These are phyloP conservation scores for Cladophialophora chaetospira DNA, from an alignment of 2,329 filamentous ascomycete species.

Conservation along the genomic window DNA sequence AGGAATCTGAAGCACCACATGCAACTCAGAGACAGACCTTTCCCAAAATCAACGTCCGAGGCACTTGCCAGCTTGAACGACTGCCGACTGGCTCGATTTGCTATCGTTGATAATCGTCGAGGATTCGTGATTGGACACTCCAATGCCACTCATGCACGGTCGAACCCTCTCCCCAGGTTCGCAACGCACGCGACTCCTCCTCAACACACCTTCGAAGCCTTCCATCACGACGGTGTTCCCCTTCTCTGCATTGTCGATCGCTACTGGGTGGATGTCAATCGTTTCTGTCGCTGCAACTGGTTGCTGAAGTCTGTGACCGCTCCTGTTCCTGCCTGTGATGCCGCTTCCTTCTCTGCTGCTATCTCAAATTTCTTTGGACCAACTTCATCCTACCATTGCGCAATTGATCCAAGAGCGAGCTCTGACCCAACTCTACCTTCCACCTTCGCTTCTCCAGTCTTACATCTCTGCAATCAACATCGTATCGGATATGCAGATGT, in stretches of 20 bases:
- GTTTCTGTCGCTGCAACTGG: neutral
- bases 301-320: neutral
- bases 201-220: constrained; percentile 7
- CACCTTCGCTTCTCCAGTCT: neutral
- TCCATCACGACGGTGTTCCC: constrained; percentile 2
- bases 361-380: neutral
- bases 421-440: neutral
- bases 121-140: neutral
- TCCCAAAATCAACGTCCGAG: neutral
- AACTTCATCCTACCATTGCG: neutral
- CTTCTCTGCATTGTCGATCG: constrained; percentile 16
- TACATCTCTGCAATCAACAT: neutral
- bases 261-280: neutral
- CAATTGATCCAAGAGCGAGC: neutral
- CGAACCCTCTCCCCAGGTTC: constrained; percentile 6
- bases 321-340: neutral
- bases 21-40: neutral
- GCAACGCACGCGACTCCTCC: neutral
- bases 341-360: neutral
- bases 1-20: neutral
- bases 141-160: constrained; percentile 9
- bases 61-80: neutral
- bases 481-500: constrained; percentile 5
- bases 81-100: constrained; percentile 1
- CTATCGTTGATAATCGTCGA: neutral